phyloP scores from a whole-genome alignment of 495 filamentous ascomycete genomes.

The Parathielavia hyrcaniae region DNA sequence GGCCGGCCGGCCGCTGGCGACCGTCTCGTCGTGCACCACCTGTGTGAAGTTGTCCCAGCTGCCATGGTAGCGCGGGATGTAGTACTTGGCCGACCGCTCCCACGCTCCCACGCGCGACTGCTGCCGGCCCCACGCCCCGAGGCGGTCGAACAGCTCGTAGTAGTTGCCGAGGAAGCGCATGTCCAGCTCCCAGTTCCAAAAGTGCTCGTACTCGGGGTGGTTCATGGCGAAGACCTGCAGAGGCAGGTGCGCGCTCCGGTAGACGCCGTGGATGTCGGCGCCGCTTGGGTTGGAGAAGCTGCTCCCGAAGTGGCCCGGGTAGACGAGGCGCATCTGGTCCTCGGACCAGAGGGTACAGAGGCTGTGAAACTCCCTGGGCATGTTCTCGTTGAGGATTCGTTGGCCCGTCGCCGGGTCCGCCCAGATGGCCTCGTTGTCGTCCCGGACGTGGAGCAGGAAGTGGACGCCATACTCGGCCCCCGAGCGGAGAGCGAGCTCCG shows the following conservation, averaged over 20 bases:
- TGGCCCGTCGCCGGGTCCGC: conserved; percentile 51
- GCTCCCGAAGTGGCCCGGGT: conserved; percentile 66
- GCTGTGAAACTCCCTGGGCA: conserved; percentile 84
- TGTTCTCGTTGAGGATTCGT: conserved; percentile 55
- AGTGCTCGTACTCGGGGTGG: conserved; percentile 86
- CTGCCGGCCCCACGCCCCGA: conserved; percentile 63
- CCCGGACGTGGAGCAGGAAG: conserved; percentile 72
- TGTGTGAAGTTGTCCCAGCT: conserved; percentile 78
- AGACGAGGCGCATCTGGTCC: conserved; percentile 79
- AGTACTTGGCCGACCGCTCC: conserved; percentile 87
- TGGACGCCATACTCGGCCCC: conserved; percentile 76
- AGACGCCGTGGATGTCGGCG: conserved; percentile 78
- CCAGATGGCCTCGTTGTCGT: conserved; percentile 59
- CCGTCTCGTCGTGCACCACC: conserved; percentile 40
- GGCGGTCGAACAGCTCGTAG: conserved; percentile 81
- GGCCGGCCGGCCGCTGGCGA: conserved; percentile 54
- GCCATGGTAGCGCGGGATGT: conserved; percentile 79
- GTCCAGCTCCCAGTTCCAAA: conserved; percentile 99
- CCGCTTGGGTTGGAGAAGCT: conserved; percentile 51
- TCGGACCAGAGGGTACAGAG: conserved; percentile 92
- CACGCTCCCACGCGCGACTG: conserved; percentile 82
- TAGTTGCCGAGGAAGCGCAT: conserved; percentile 87
- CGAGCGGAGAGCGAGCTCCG: conserved; percentile 64
- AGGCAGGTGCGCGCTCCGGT: conserved; percentile 83
- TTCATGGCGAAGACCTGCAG: conserved; percentile 85